Conservation (phyloP, 768 basidiomycete species). For the Tylopilus rubrobrunneus region DNA sequence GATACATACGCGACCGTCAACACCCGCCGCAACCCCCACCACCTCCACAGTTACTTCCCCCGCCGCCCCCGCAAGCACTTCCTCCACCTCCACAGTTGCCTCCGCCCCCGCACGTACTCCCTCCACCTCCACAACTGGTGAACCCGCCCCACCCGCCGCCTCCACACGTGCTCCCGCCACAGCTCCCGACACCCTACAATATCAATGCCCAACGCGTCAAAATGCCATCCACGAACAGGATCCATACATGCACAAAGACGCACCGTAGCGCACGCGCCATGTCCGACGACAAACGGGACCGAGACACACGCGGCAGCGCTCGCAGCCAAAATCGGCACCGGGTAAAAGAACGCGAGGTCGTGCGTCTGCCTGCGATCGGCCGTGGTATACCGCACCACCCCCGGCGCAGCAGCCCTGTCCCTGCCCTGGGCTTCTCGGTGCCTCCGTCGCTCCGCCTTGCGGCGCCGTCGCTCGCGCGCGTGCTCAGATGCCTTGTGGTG, state of each 20-base stretch:
- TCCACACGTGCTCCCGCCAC: not conserved
- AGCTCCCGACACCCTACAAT: conserved; percentile 4
- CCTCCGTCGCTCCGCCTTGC: conserved; percentile 9
- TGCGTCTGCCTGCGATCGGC: not conserved
- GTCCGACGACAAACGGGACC: not conserved
- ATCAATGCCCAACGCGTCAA: not conserved
- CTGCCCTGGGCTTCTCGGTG: not conserved
- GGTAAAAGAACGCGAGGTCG: conserved; percentile 10
- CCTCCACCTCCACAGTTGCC: conserved; percentile 2
- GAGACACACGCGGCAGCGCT: not conserved
- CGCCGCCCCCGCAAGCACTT: not conserved
- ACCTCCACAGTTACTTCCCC: too few relatives aligned
- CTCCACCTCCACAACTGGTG: not conserved
- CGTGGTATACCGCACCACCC: not conserved
- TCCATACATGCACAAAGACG: not conserved
- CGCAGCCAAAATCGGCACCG: conserved; percentile 1
- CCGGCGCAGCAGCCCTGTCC: not conserved
- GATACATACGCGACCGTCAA: too few relatives aligned
- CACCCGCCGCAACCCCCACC: too few relatives aligned
- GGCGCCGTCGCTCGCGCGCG: conserved; percentile 8
- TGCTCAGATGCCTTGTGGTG: conserved; percentile 1
- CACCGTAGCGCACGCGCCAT: conserved; percentile 4
- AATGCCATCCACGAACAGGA: not conserved
- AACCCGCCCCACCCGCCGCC: too few relatives aligned
- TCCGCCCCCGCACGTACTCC: not conserved